These are phyloP conservation scores for Phialemoniopsis sp. DNA, from an alignment of 2,329 filamentous ascomycete genomes.

Conservation along the genomic window DNA sequence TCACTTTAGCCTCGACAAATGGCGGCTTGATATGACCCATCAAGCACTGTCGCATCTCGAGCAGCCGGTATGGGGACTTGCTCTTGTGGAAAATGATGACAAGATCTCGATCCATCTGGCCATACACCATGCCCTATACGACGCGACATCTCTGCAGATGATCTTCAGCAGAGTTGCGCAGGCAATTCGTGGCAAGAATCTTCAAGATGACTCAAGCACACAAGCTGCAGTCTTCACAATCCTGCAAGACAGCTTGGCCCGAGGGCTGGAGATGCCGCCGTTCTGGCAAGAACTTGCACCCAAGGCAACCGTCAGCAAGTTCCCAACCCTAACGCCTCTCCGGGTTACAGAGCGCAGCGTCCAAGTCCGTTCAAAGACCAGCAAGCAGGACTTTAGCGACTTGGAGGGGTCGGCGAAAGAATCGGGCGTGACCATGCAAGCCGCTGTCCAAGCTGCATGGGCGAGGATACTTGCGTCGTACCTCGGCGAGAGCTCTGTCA, in stretches of 20 bases:
- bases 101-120: conserved; percentile 34
- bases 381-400: conserved; percentile 29
- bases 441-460: conserved; percentile 75
- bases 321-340: conserved; percentile 71
- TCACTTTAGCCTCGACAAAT: conserved; percentile 25
- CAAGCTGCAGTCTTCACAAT: conserved; percentile 34
- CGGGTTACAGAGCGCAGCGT: conserved; percentile 27
- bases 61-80: conserved; percentile 59
- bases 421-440: conserved; percentile 69
- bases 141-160: conserved; percentile 67
- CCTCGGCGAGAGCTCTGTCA: conserved; percentile 67
- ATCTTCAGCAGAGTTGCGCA: conserved; percentile 58
- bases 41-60: conserved; percentile 39
- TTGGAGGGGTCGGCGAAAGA: conserved; percentile 54
- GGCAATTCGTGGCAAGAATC: conserved; percentile 19
- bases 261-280: conserved; percentile 23
- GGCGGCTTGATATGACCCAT: conserved; percentile 26
- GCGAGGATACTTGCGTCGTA: conserved; percentile 70
- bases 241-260: conserved; percentile 24
- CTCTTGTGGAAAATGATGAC: conserved; percentile 30
- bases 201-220: conserved; percentile 9
- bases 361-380: conserved; percentile 24
- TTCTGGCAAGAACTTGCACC: conserved; percentile 63
- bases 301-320: conserved; percentile 58
- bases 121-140: conserved; percentile 81